Evolutionary conservation across 2,329 filamentous ascomycete genomes (phyloP).

Genomic region (Phoma sp.): DNA sequence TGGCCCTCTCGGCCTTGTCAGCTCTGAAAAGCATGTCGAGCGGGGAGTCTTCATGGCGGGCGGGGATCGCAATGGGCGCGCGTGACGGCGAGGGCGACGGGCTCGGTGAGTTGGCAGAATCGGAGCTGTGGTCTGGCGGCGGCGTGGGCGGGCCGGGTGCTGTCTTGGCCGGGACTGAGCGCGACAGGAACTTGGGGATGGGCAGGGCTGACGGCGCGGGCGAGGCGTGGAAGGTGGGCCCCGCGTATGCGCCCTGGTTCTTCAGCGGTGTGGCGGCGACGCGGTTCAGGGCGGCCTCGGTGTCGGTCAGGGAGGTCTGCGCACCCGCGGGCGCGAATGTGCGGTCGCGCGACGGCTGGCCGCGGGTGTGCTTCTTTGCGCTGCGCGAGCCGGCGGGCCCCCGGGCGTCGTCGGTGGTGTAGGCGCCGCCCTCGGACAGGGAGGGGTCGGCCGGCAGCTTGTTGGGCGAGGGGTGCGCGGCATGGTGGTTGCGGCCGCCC

Average conservation of each 20-base stretch:
- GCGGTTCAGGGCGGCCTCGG: constrained; percentile 30
- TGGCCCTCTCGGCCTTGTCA: constrained; percentile 78
- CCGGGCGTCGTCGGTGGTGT: constrained; percentile 41
- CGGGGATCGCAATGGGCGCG: constrained; percentile 53
- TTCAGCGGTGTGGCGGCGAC: constrained; percentile 43
- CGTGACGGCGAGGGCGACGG: constrained; percentile 59
- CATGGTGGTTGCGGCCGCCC: constrained; percentile 42
- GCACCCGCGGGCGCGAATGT: constrained; percentile 30
- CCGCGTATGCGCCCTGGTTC: constrained; percentile 74
- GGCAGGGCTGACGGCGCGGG: constrained; percentile 90
- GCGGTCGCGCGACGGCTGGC: constrained; percentile 40
- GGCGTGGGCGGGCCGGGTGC: constrained; percentile 56
- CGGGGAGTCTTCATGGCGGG: constrained; percentile 71
- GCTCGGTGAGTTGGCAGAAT: constrained; percentile 47
- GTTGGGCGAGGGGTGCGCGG: constrained; percentile 22
- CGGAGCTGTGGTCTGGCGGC: constrained; percentile 56
- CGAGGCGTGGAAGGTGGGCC: constrained; percentile 92
- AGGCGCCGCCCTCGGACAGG: constrained; percentile 33
- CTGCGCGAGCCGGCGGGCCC: constrained; percentile 31
- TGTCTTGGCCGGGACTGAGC: constrained; percentile 69
- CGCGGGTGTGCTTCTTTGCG: constrained; percentile 41
- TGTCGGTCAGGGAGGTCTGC: constrained; percentile 37
- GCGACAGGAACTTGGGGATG: constrained; percentile 86
- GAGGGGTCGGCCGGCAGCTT: constrained; percentile 24
- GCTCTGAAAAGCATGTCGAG: constrained; percentile 91